A percentile compares a stretch with the other conserved stretches of the same genome.
phyloP scores from a whole-genome alignment of 139 green algal species.

The Chlorella sp. region DNA sequence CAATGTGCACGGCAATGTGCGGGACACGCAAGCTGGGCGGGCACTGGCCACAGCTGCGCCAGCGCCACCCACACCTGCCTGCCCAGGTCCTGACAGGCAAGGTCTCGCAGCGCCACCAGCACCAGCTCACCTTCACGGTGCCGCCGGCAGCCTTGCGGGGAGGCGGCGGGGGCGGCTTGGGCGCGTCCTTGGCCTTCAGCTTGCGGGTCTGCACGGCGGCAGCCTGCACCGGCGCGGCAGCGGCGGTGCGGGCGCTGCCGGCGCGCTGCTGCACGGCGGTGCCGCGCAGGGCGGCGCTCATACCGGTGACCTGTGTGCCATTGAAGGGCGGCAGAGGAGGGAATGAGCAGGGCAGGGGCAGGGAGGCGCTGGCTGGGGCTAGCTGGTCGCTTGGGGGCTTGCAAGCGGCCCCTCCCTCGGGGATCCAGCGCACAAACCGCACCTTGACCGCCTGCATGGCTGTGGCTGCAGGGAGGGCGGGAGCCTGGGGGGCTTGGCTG shows the following conservation, averaged over 20 bases:
- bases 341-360: background rate
- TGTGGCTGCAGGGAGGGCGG: background rate
- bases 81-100: no score
- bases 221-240: background rate
- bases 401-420: background rate
- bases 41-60: no score
- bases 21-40: no score
- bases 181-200: background rate
- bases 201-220: background rate
- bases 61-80: no score
- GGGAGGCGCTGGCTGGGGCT: background rate
- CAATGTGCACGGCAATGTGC: no score
- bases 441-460: constrained; percentile 9
- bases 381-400: background rate
- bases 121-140: constrained; percentile 13
- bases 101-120: no score
- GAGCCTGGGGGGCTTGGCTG: background rate
- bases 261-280: constrained; percentile 23
- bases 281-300: constrained; percentile 19
- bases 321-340: background rate
- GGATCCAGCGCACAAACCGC: background rate
- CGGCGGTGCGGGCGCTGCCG: background rate
- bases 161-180: background rate
- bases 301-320: background rate
- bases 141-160: background rate